phyloP scores from a whole-genome alignment of 768 basidiomycete genomes.

The Serendipita indica region DNA sequence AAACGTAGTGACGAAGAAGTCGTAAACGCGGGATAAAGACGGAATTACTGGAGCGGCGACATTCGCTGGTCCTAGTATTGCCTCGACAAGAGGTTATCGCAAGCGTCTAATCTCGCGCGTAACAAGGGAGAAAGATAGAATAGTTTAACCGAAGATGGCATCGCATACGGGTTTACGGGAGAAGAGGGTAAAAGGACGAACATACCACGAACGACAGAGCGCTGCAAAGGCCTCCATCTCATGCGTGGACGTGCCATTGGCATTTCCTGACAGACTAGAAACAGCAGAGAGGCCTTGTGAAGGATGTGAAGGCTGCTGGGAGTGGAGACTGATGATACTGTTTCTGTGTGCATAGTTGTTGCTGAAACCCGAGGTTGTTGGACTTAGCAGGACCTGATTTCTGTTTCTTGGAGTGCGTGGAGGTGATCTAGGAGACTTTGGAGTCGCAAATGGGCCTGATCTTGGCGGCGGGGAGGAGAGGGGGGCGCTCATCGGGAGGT shows the following conservation, averaged over 20 bases:
- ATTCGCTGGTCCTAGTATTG: too few relatives aligned
- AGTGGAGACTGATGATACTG: not conserved
- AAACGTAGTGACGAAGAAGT: too few relatives aligned
- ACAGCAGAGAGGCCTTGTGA: not conserved
- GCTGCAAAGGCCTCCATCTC: conserved; percentile 71
- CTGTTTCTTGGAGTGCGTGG: conserved; percentile 1
- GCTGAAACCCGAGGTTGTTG: not conserved
- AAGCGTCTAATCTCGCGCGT: too few relatives aligned
- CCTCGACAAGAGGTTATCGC: too few relatives aligned
- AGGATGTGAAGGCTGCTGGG: not conserved
- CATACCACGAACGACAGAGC: conserved; percentile 63
- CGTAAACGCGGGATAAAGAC: too few relatives aligned
- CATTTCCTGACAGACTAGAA: not conserved
- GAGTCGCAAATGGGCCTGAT: not conserved
- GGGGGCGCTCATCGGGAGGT: conserved; percentile 8
- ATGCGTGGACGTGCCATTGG: conserved; percentile 18
- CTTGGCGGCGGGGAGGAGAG: not conserved
- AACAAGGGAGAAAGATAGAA: too few relatives aligned
- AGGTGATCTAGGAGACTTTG: conserved; percentile 4
- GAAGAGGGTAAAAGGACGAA: conserved; percentile 11
- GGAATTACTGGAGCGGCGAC: too few relatives aligned
- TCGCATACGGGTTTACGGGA: not conserved
- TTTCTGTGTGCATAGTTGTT: not conserved
- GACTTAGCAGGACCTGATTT: not conserved
- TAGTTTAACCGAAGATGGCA: conserved; percentile 4